Evolutionary conservation across 1,284 basidiomycete species (phyloP).

Genomic region (Somion occarium): DNA sequence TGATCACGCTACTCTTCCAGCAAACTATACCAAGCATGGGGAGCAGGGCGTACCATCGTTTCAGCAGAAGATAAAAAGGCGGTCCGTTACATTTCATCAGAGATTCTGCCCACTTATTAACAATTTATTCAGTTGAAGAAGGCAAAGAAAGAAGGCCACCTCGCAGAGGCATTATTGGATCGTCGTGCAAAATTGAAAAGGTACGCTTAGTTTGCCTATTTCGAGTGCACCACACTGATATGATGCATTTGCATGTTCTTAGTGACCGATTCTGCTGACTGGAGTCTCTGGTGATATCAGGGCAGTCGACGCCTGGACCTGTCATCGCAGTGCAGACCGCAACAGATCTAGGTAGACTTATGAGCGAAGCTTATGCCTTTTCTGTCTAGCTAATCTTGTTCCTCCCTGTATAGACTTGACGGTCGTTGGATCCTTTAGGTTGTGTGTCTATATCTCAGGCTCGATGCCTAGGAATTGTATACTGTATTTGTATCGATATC

Average conservation of each 20-base stretch:
- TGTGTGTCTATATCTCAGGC: too few relatives aligned
- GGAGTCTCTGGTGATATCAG: background rate
- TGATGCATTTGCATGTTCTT: background rate
- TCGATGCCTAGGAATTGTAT: too few relatives aligned
- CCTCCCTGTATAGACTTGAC: too few relatives aligned
- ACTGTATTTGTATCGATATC: background rate
- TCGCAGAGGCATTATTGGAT: conserved; percentile 87
- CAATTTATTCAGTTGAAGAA: conserved; percentile 60
- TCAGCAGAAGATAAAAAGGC: conserved; percentile 70
- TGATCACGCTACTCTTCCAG: conserved; percentile 34
- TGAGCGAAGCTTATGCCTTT: too few relatives aligned
- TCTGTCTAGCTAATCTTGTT: too few relatives aligned
- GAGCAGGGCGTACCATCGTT: conserved; percentile 71
- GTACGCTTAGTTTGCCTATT: conserved; percentile 43
- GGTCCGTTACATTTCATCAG: conserved; percentile 32
- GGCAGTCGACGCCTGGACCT: background rate
- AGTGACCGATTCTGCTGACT: conserved; percentile 21
- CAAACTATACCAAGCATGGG: conserved; percentile 82
- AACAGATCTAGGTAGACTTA: too few relatives aligned
- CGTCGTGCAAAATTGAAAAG: conserved; percentile 90
- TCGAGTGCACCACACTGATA: background rate
- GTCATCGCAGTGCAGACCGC: background rate
- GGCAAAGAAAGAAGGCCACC: conserved; percentile 81
- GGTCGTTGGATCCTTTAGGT: too few relatives aligned
- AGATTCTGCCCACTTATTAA: conserved; percentile 2